phyloP scores from a whole-genome alignment of 768 basidiomycete genomes.

The Leccinum uliginosum region DNA sequence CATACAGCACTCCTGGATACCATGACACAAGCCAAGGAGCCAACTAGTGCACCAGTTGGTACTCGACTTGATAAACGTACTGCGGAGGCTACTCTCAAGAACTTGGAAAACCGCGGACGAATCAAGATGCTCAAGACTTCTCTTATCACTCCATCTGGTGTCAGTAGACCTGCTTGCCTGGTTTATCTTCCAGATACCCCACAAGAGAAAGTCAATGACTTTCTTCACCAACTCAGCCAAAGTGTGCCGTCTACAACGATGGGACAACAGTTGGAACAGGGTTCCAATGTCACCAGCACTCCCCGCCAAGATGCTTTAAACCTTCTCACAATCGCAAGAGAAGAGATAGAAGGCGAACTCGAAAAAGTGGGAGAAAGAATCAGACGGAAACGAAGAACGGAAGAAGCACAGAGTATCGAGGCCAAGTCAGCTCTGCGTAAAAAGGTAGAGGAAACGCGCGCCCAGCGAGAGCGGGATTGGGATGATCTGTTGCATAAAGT shows the following conservation, averaged over 20 bases:
- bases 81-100: slow-evolving; percentile 52
- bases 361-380: slow-evolving; percentile 39
- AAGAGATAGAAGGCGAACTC: slow-evolving; percentile 38
- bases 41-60: slow-evolving; percentile 65
- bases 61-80: slow-evolving; percentile 74
- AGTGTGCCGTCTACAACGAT: slow-evolving; percentile 24
- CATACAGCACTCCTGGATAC: slow-evolving; percentile 60
- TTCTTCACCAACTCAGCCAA: slow-evolving; percentile 52
- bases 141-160: slow-evolving; percentile 54
- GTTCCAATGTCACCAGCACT: slow-evolving; percentile 53
- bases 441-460: slow-evolving; percentile 61
- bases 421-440: slow-evolving; percentile 50
- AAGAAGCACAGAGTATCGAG: slow-evolving; percentile 36
- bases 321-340: slow-evolving; percentile 41
- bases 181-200: slow-evolving; percentile 59
- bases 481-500: slow-evolving; percentile 48
- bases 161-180: slow-evolving; percentile 54
- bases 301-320: slow-evolving; percentile 45
- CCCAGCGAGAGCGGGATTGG: slow-evolving; percentile 65
- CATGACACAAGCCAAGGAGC: slow-evolving; percentile 56
- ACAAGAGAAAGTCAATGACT: slow-evolving; percentile 51
- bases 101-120: slow-evolving; percentile 59
- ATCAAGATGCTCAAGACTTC: slow-evolving; percentile 69
- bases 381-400: slow-evolving; percentile 27
- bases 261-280: slow-evolving; percentile 38